Conservation (phyloP, 2,329 filamentous ascomycete genomes). For the Verticillium isaacii region DNA sequence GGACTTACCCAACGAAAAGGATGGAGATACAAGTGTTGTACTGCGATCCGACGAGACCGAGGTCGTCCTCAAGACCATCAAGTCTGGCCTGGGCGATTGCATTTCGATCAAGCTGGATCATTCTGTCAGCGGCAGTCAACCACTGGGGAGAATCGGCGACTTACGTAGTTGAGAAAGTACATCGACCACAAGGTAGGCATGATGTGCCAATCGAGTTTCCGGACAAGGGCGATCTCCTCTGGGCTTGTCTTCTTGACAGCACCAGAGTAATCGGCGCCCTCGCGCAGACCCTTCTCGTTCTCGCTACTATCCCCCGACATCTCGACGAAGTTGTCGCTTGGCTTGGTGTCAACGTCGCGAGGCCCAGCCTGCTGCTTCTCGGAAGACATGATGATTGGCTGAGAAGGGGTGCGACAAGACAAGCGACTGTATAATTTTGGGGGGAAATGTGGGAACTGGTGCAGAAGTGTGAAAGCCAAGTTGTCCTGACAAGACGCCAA, state of each 20-base stretch:
- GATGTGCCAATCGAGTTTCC: constrained; percentile 30
- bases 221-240: constrained; percentile 28
- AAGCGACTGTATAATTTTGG: not conserved
- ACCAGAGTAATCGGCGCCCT: constrained; percentile 25
- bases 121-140: constrained; percentile 9
- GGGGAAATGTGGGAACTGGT: not conserved
- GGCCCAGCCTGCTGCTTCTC: constrained; percentile 3
- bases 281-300: constrained; percentile 7
- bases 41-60: constrained; percentile 40
- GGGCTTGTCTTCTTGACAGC: constrained; percentile 25
- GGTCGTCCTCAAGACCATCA: constrained; percentile 46
- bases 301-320: constrained; percentile 12
- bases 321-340: constrained; percentile 18
- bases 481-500: not conserved
- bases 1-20: constrained; percentile 36
- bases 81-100: constrained; percentile 54
- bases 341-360: constrained; percentile 17
- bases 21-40: constrained; percentile 45
- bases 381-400: not conserved
- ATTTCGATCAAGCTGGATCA: constrained; percentile 20
- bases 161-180: constrained; percentile 33
- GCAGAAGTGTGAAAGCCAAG: not conserved
- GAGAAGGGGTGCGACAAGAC: not conserved
- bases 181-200: constrained; percentile 35
- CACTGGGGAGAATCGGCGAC: constrained; percentile 26